Evolutionary conservation across 306 rosid genomes (phyloP), one percentile per base, ranked within the genome.

Genomic region (Acacia acuminata): DNA sequence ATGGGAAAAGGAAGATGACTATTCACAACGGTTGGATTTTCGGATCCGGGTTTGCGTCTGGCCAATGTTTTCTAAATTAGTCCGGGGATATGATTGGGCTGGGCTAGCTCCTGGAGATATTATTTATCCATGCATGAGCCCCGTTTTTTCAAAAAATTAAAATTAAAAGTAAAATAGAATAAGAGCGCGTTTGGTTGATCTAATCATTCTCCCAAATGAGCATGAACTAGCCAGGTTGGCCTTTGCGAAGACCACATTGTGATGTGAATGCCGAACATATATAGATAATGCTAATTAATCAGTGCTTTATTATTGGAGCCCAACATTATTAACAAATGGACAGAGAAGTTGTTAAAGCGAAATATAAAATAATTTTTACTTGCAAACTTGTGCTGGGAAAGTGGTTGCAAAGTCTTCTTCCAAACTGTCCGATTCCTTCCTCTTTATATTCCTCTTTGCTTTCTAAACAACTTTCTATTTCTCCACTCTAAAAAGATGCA

Each of bases 321-420:
- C 61, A 40, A 43, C 10, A 38, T 42, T 70, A 70, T n/a, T n/a
- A 42, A 43, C 34, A 70, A 81, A 80, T 50, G 47, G 61, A 74
- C 34, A 81, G 24, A 76, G 78, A 83, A 82, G 86, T 83, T 73
- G 84, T 71, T 82, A 84, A 12, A 78, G 19, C 60, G 15, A 58
- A 72, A 84, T 81, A 42, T 4, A 69, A 34, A 66, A 56, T 58
- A 77, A 61, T 86, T 89, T 90, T 89, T 6, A 38, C 81, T 73
- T 73, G 77, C 81, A 77, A 85, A 82, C 77, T 79, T 88, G 79
- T 80, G 91, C 89, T 90, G 92, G 90, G 89, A 80, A 82, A 63
- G 72, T 88, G 88, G 98, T 89, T 94, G 98, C 97, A 93, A 93
- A 90, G 97, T 89, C 98, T 56, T 89, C 86, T 71, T 69, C 88